phyloP scores from a whole-genome alignment of 108 stramenopile species.

The Nitzschia sp. region DNA sequence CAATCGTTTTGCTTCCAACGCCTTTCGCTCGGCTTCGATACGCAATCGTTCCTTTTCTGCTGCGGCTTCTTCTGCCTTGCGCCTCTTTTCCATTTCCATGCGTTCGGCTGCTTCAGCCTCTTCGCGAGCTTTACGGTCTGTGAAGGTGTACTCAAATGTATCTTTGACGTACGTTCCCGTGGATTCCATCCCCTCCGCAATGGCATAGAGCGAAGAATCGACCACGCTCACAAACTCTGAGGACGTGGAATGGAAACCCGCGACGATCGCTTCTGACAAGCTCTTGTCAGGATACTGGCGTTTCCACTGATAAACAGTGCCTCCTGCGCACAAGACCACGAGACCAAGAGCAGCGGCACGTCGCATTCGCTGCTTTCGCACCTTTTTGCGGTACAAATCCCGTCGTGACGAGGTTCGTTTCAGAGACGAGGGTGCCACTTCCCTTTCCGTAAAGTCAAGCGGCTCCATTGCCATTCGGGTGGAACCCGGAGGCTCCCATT shows the following conservation, averaged over 20 bases:
- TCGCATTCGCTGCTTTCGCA: slow-evolving; percentile 27
- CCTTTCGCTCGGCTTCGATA: slow-evolving; percentile 9
- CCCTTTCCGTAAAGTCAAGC: background rate
- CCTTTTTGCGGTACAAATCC: slow-evolving; percentile 26
- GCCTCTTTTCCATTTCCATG: background rate
- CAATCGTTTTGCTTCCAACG: slow-evolving; percentile 1
- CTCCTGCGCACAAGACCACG: background rate
- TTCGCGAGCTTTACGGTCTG: slow-evolving; percentile 27
- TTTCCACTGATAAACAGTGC: slow-evolving; percentile 25
- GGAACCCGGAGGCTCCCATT: slow-evolving; percentile 38
- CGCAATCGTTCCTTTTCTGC: slow-evolving; percentile 1
- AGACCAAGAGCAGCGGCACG: slow-evolving; percentile 7
- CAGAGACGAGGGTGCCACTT: slow-evolving; percentile 6
- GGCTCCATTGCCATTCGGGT: slow-evolving; percentile 1
- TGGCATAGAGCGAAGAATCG: background rate
- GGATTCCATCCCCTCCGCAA: background rate
- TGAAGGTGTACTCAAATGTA: slow-evolving; percentile 21
- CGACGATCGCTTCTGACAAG: slow-evolving; percentile 14
- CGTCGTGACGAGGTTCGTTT: slow-evolving; percentile 25
- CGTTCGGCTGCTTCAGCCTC: background rate
- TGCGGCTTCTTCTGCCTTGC: slow-evolving; percentile 4
- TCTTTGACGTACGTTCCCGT: slow-evolving; percentile 11
- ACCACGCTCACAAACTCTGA: background rate
- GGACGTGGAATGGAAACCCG: slow-evolving; percentile 8
- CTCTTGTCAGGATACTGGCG: slow-evolving; percentile 25